Evolutionary conservation across 163 green algal species (phyloP), one percentile per base, ranked within the genome.

Genomic region (Chlorella variabilis): DNA sequence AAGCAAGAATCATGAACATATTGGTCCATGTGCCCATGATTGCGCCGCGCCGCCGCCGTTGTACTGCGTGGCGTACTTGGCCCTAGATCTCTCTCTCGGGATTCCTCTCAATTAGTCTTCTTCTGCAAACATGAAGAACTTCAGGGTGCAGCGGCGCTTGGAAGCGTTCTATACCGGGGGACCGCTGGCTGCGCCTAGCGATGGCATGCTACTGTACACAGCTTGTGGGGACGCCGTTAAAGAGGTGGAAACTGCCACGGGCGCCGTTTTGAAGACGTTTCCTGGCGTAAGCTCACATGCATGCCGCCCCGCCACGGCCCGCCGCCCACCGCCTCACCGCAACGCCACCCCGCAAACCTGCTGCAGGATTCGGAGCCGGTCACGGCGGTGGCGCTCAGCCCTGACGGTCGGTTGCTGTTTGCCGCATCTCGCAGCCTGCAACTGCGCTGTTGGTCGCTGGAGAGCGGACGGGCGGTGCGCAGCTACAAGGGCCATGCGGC

Each of bases 141-240:
- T 96, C 69, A 62, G 85, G 27, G 82, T 90, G 2, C 71, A 51
- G 9, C 61, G 58, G 2, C 94, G 91, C 62, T 80, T 98, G 1
- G 91, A 98, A 75, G 91, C 94, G 0, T 98, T 98, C 61, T 98
- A 96, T 79, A 97, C 95, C 4, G 94, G 94, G 39, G 95, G 95
- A 13, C 67, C 87, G 1, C 86, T 93, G 9, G 67, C 78, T 2
- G 54, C 96, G 0, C 94, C 89, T 0, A 61, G 65, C 2, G 90
- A 95, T 86, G 91, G 92, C 15, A 87, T 84, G 48, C 86, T 91
- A 31, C 63, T 96, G 2, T 93, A 87, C 3, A 98, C 94, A 68
- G 89, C 91, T 0, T 98, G 94, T 83, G 85, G 78, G 13, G 94
- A 98, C 56, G 92, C 98, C 63, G 90, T 96, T 76, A 98, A 98